Conservation (phyloP, 176 grass and related monocot genomes). For the Lolium multiflorum region DNA sequence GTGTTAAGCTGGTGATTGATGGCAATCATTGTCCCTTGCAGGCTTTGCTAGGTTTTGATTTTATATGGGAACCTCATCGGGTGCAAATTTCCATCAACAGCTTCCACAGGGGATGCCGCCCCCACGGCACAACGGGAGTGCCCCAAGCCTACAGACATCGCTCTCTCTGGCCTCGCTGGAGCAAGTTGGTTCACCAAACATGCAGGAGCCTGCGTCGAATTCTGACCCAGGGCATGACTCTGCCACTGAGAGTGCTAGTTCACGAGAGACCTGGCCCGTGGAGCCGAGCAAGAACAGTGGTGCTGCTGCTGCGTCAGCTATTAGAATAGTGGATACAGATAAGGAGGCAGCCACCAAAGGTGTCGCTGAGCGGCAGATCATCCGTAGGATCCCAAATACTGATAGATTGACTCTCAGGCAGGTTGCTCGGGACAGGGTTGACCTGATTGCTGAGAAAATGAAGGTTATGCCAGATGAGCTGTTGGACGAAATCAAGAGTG, state of each 20-base stretch:
- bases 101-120: slow-evolving; percentile 57
- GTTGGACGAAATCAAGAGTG: slow-evolving; percentile 64
- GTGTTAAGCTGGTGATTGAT: neutral
- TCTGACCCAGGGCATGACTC: slow-evolving; percentile 74
- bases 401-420: slow-evolving; percentile 66
- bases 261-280: slow-evolving; percentile 62
- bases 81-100: slow-evolving; percentile 62
- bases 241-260: slow-evolving; percentile 77
- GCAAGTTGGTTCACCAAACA: slow-evolving; percentile 60
- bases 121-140: slow-evolving; percentile 37
- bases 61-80: slow-evolving; percentile 70
- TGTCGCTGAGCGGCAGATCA: slow-evolving; percentile 23
- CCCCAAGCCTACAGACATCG: slow-evolving; percentile 54
- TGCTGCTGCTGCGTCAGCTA: neutral
- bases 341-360: slow-evolving; percentile 59
- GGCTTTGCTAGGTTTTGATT: slow-evolving; percentile 31
- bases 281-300: slow-evolving; percentile 54
- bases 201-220: slow-evolving; percentile 66
- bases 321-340: slow-evolving; percentile 58
- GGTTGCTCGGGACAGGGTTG: slow-evolving; percentile 63
- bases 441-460: slow-evolving; percentile 64
- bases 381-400: slow-evolving; percentile 41
- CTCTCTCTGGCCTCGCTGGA: slow-evolving; percentile 76
- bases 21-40: neutral
- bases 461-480: slow-evolving; percentile 69